These are phyloP conservation scores for Chaetomidium leptoderma DNA, from an alignment of 495 filamentous ascomycete genomes.

Conservation along the genomic window DNA sequence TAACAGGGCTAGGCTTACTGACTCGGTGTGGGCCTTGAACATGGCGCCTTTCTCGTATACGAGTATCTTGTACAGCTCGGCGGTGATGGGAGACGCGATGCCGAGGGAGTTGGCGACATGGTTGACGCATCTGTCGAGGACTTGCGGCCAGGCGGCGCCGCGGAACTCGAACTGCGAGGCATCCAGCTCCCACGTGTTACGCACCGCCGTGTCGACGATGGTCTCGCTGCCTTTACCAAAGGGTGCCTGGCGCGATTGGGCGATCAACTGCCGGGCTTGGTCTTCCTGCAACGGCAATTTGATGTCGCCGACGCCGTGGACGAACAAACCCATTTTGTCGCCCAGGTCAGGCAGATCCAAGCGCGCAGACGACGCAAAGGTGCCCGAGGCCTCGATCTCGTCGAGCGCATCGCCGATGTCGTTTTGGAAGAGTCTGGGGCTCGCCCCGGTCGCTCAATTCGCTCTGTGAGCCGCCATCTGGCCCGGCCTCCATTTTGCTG, in stretches of 20 bases:
- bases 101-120: slow-evolving; percentile 32
- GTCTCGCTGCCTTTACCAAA: slow-evolving; percentile 45
- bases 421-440: neutral
- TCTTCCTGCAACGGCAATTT: slow-evolving; percentile 40
- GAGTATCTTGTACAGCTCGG: slow-evolving; percentile 52
- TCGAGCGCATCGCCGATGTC: slow-evolving; percentile 14
- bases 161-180: slow-evolving; percentile 40
- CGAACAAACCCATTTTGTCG: neutral
- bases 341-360: neutral
- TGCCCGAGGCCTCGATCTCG: slow-evolving; percentile 7
- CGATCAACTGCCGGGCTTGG: slow-evolving; percentile 41
- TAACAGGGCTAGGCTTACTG: neutral
- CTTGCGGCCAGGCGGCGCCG: slow-evolving; percentile 35
- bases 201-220: slow-evolving; percentile 44
- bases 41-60: slow-evolving; percentile 54
- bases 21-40: slow-evolving; percentile 52
- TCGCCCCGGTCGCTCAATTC: neutral
- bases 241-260: slow-evolving; percentile 41
- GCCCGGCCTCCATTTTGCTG: no score
- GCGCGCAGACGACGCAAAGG: slow-evolving; percentile 12
- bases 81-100: slow-evolving; percentile 30
- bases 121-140: slow-evolving; percentile 21
- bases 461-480: no score
- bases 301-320: slow-evolving; percentile 39
- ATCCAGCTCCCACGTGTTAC: slow-evolving; percentile 52